phyloP scores from a whole-genome alignment of 2,329 filamentous ascomycete species.

The Aspergillus uvarum region DNA sequence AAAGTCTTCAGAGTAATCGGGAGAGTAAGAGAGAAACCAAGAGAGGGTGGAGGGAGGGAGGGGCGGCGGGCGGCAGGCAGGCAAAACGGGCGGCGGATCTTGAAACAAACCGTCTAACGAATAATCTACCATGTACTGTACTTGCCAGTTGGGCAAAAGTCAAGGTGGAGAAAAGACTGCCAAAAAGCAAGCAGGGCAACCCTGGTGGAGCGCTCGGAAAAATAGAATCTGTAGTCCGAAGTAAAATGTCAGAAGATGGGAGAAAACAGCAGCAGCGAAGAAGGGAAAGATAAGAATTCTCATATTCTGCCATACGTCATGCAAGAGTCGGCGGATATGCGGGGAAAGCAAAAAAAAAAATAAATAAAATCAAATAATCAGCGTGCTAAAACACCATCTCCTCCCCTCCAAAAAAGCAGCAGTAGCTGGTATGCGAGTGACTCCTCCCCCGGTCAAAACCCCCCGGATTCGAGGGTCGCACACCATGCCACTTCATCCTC shows the following conservation, averaged over 20 bases:
- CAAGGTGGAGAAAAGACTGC: neutral
- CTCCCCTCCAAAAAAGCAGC: too few relatives aligned
- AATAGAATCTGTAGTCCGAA: neutral
- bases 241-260: neutral
- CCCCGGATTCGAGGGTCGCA: neutral
- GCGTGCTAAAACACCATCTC: too few relatives aligned
- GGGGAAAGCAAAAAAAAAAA: neutral
- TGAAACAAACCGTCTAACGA: constrained; percentile 4
- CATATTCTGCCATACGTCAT: constrained; percentile 11
- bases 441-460: neutral
- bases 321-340: neutral
- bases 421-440: too few relatives aligned
- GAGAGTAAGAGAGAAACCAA: constrained; percentile 2
- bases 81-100: constrained; percentile 1
- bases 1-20: constrained; percentile 2
- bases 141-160: too few relatives aligned
- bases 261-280: neutral
- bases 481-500: neutral
- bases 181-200: neutral
- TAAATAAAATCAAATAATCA: too few relatives aligned
- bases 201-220: neutral
- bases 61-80: neutral
- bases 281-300: neutral
- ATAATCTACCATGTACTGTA: neutral
- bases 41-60: neutral